Conservation (phyloP, 805 yeast species). For the Priceomyces castillae region DNA sequence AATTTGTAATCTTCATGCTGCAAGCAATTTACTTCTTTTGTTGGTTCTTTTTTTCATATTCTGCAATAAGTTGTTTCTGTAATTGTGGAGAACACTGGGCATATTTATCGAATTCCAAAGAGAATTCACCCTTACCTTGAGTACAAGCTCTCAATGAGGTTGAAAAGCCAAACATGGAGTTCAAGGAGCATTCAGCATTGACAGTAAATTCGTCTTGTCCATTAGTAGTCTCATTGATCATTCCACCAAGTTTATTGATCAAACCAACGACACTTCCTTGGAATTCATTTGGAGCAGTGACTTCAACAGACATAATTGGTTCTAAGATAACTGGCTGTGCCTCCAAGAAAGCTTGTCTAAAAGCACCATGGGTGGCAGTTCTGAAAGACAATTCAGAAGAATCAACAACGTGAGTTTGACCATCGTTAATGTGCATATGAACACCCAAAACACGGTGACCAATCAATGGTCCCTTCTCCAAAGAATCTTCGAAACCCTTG, state of each 20-base stretch:
- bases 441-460: slow-evolving; percentile 95
- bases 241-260: slow-evolving; percentile 87
- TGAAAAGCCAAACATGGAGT: slow-evolving; percentile 94
- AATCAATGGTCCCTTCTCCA: slow-evolving; percentile 93
- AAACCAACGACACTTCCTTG: slow-evolving; percentile 91
- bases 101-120: slow-evolving; percentile 90
- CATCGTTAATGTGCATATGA: slow-evolving; percentile 91
- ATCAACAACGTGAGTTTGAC: slow-evolving; percentile 96
- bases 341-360: slow-evolving; percentile 82
- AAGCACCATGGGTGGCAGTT: slow-evolving; percentile 88
- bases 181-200: slow-evolving; percentile 93
- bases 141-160: slow-evolving; percentile 93
- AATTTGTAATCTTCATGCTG: not conserved
- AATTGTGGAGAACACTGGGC: slow-evolving; percentile 87
- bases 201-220: slow-evolving; percentile 93
- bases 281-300: slow-evolving; percentile 94
- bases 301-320: slow-evolving; percentile 92
- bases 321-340: slow-evolving; percentile 88
- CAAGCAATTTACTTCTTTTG: slow-evolving; percentile 4
- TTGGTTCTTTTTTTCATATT: slow-evolving; percentile 45
- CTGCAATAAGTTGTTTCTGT: slow-evolving; percentile 87
- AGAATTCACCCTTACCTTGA: slow-evolving; percentile 98
- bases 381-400: slow-evolving; percentile 94
- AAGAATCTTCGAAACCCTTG: slow-evolving; percentile 91
- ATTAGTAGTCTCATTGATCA: slow-evolving; percentile 91